Evolutionary conservation across 148 eudicot genomes (phyloP), one percentile per base, ranked within the genome.

Genomic region (Chenopodium berlandieri): DNA sequence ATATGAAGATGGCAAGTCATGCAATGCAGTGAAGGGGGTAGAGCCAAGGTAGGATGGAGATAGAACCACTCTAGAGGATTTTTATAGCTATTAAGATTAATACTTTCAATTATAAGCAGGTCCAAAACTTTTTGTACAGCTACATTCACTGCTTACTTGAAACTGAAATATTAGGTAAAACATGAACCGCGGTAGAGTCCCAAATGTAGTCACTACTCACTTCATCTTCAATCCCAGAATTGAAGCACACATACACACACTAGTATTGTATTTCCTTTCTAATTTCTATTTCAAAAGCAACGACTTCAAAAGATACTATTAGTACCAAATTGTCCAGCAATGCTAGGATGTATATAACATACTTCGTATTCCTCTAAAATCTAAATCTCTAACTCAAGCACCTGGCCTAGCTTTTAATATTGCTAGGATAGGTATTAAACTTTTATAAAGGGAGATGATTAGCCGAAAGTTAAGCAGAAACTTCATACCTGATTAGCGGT

Each of bases 401-500:
- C 1, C 22, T 66, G 2, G 54, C 60, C 34, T 48, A 17, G 23
- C 34, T 13, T 65, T 25, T 14, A 66, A 25, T 27, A 23, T 47
- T 47, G 31, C 76, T 60, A 16, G 16, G 13, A 25, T 19, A 47
- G 14, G 47, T 34, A 54, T 62, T 69, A 9, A 23, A 52, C 2
- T 46, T 66, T 40, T 3, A 16, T 56, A 81, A 46, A 69, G 50
- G 54, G 62, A 47, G 48, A 12, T n/a, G 40, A 68, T 23, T 32
- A 75, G 20, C 54, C 7, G 37, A n/a, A 50, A 5, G 14, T 31
- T 44, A 58, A 62, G 37, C 25, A 62, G 6, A 2, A 47, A 79
- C 4, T 20, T 16, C 62, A 79, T 80, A 93, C 98, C 97, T 96
- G 97, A 85, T 96, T 96, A 2, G 98, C 88, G 60, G 98, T 66